phyloP scores from a whole-genome alignment of 768 basidiomycete genomes.

The Rossbeevera mucosa region DNA sequence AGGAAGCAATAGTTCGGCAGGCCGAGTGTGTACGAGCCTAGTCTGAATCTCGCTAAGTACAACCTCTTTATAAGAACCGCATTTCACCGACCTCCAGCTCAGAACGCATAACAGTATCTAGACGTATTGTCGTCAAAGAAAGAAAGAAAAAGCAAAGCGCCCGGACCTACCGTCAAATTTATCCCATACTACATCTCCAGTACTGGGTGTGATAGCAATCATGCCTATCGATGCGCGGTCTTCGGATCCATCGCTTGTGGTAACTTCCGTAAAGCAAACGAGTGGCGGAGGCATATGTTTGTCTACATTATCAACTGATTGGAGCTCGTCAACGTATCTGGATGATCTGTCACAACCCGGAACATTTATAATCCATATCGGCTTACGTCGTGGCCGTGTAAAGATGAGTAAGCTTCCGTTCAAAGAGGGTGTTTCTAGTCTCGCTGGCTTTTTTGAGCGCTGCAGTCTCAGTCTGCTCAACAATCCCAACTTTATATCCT shows the following conservation, averaged over 20 bases:
- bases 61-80: neutral
- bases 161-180: slow-evolving; percentile 65
- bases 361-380: neutral
- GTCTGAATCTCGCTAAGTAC: slow-evolving; percentile 50
- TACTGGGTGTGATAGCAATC: slow-evolving; percentile 77
- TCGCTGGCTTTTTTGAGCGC: slow-evolving; percentile 82
- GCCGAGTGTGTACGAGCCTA: slow-evolving; percentile 77
- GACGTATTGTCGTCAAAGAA: slow-evolving; percentile 5
- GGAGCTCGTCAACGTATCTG: slow-evolving; percentile 82
- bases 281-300: slow-evolving; percentile 58
- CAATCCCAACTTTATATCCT: slow-evolving; percentile 81
- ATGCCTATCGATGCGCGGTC: slow-evolving; percentile 56
- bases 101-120: slow-evolving; percentile 78
- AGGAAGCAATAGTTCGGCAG: slow-evolving; percentile 75
- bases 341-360: slow-evolving; percentile 7
- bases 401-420: slow-evolving; percentile 67
- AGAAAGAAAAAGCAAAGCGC: neutral
- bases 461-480: slow-evolving; percentile 81
- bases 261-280: slow-evolving; percentile 64
- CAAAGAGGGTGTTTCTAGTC: slow-evolving; percentile 69
- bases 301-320: slow-evolving; percentile 60
- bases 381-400: slow-evolving; percentile 86
- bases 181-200: slow-evolving; percentile 93
- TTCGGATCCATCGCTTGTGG: slow-evolving; percentile 8
- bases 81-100: slow-evolving; percentile 70